Evolutionary conservation across 1,284 basidiomycete genomes (phyloP).

Genomic region (Ceratorhiza oryzae-sativae): DNA sequence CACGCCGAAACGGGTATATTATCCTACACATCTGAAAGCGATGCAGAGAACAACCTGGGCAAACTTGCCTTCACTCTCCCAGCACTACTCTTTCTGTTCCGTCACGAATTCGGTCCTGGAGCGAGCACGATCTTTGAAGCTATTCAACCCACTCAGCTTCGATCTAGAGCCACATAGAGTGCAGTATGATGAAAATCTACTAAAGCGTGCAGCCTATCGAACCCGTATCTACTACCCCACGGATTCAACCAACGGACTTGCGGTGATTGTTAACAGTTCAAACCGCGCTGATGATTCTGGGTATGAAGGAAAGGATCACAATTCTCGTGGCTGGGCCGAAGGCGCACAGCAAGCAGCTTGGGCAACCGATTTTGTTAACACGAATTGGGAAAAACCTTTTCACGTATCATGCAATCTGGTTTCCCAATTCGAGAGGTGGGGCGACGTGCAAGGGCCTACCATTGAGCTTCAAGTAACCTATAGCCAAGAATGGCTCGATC

Average conservation of each 20-base stretch:
- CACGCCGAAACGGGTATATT: conserved; percentile 52
- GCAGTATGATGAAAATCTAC: neutral
- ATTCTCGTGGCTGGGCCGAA: neutral
- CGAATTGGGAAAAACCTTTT: neutral
- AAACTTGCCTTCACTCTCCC: conserved; percentile 47
- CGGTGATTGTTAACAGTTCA: neutral
- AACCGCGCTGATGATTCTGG: neutral
- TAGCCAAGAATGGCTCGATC: neutral
- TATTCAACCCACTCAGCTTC: conserved; percentile 22
- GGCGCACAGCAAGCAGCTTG: neutral
- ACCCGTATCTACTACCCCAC: conserved; percentile 7
- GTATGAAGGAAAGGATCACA: conserved; percentile 1
- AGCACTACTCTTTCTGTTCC: conserved; percentile 50
- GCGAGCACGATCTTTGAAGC: conserved; percentile 6
- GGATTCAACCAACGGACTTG: neutral
- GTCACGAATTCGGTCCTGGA: neutral
- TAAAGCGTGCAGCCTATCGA: conserved; percentile 17
- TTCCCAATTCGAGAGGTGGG: neutral
- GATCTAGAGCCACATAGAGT: neutral
- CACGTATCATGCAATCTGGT: neutral
- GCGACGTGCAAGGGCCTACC: neutral
- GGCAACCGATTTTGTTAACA: neutral
- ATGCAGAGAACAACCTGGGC: conserved; percentile 56
- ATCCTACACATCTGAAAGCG: conserved; percentile 51
- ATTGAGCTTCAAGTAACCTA: neutral